Conservation (phyloP, 1,139 yeast species). For the Suhomyces kunorum region DNA sequence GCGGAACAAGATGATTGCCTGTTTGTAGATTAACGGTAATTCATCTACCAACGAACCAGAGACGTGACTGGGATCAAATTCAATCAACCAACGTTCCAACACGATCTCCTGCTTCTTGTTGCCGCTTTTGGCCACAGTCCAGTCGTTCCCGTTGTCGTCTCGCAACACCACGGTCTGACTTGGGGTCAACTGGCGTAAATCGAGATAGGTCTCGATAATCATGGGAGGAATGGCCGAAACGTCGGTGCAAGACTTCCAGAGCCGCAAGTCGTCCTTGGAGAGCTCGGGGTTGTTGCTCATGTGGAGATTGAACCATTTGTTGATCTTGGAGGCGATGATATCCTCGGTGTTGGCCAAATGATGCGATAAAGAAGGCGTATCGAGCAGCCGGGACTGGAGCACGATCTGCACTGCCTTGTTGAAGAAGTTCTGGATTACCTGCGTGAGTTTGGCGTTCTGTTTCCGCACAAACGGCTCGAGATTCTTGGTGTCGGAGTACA, state of each 20-base stretch:
- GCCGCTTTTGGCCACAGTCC: conserved; percentile 55
- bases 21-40: conserved; percentile 71
- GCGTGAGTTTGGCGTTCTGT: conserved; percentile 37
- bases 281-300: conserved; percentile 45
- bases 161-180: conserved; percentile 62
- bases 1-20: conserved; percentile 71
- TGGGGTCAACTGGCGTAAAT: conserved; percentile 59
- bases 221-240: conserved; percentile 63
- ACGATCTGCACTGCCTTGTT: conserved; percentile 68
- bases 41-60: conserved; percentile 44
- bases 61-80: conserved; percentile 53
- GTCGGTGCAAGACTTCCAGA: conserved; percentile 56
- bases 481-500: conserved; percentile 10
- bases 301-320: conserved; percentile 73
- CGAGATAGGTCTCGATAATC: conserved; percentile 81
- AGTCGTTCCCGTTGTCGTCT: conserved; percentile 52
- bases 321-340: conserved; percentile 27
- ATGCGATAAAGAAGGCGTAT: conserved; percentile 6
- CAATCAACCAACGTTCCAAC: conserved; percentile 88
- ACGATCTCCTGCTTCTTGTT: conserved; percentile 74
- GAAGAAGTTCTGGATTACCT: conserved; percentile 67
- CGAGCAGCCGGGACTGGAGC: conserved; percentile 20
- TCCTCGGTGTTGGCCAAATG: conserved; percentile 8
- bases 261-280: conserved; percentile 55
- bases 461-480: conserved; percentile 18